Base-by-base conservation (phyloP, 2,329 filamentous ascomycete species). In the Fusarium hainanense region DNA sequence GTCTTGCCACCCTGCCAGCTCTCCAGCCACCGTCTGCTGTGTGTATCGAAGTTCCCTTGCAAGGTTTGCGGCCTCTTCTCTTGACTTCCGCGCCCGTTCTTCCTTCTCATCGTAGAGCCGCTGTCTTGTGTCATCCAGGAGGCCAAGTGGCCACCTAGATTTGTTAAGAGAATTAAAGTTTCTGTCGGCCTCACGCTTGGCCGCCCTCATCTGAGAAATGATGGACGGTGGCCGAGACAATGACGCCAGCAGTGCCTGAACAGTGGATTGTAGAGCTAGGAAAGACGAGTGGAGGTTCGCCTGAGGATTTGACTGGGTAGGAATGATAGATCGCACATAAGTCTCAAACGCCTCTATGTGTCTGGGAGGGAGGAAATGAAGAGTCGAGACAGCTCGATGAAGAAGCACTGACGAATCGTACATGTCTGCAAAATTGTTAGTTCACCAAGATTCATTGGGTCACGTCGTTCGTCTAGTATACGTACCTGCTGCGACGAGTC, bases 1-100 rank as follows among this genome's bases (percentile, higher is more conserved):
- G 42, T 97, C 93, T 76, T 97, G 94, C 93, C 96, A 99, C 18
- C 93, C 94, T 1, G 96, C 96, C 58, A 99, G 80, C 81, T 99
- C 96, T 3, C 89, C 87, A 9, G 97, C 95, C 25, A 98, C 95
- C 16, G 95, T 93, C 79, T 97, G 93, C 81, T 98, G 95, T 49
- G 94, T 97, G 79, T 96, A 97, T 51, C 93, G 85, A 58, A 99
- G 83, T 79, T 99, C 96, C 54, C 89, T 89, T 0, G 91, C 90
- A n/a, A 97, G 80, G 44, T 89, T 87, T 21, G 90, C 88, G 13
- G 93, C 87, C 77, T 98, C 93, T 20, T 85, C 80, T 68, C 90
- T 88, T 23, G 88, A 89, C 68, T 90, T 89, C 16, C 88, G 86
- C 40, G 93, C 92, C 74, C 92, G 93, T 70, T 92, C 91, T 80